Evolutionary conservation across 2,329 filamentous ascomycete genomes (phyloP), one percentile per base, ranked within the genome.

Genomic region (Colletotrichum sp.): DNA sequence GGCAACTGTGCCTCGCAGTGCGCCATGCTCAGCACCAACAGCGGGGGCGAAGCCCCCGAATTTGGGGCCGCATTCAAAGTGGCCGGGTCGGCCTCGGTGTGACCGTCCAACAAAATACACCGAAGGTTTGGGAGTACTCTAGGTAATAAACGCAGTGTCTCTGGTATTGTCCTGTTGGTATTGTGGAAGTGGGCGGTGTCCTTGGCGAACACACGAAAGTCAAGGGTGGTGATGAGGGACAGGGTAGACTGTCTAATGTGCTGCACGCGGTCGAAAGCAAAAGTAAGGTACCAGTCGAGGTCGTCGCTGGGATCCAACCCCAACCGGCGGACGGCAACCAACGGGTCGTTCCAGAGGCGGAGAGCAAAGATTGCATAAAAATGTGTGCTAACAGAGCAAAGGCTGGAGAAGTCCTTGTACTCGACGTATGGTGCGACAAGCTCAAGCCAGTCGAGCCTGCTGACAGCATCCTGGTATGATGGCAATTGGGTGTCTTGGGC

Each of bases 391-490:
- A 92, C 90, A 49, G 86, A 86, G 79, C 89, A 91, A 59, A 91
- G 86, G 9, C 82, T 81, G 28, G 83, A 79, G 78, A 88, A 89
- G 79, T 89, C 86, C 8, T 79, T 72, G 57, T 85, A 78, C 3
- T 81, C 79, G 63, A 91, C 78, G 77, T 87, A 88, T 2, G 88
- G 86, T 8, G 86, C 88, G 15, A 87, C 87, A 6, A 91, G 77
- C 34, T 81, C 81, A 18, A 91, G 83, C 89, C 90, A 91, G 83
- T 91, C 87, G 68, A 80, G 80, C 12, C 80, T 82, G 9, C 84
- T 79, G 4, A 85, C 87, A 68, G 90, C 90, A 75, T 91, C 87
- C 67, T 86, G 82, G 80, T 92, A 92, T 0, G 90, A 90, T 2
- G 90, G 90, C n/a, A 88, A 86, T 13, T 80, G 76, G 10, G 59